phyloP scores from a whole-genome alignment of 306 rosid genomes.

The Pterocarpus santalinus region DNA sequence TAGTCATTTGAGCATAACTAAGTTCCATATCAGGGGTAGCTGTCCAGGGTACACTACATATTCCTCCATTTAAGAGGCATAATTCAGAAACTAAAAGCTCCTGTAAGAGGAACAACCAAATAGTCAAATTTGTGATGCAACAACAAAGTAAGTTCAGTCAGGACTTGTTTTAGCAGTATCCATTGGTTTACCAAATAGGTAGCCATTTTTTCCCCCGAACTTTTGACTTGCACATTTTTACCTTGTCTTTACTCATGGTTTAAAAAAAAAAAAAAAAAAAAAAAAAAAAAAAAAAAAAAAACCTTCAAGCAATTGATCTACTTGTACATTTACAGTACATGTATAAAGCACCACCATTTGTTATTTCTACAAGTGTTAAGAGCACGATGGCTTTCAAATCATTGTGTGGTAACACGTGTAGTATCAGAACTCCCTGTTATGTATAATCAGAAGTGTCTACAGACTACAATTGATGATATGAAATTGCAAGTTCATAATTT shows the following conservation, averaged over 20 bases:
- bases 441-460: slow-evolving; percentile 32
- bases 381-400: slow-evolving; percentile 36
- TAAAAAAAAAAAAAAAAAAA: too few relatives aligned
- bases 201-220: background rate
- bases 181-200: background rate
- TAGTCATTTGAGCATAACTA: slow-evolving; percentile 69
- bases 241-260: slow-evolving; percentile 31
- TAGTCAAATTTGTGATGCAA: slow-evolving; percentile 35
- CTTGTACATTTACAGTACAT: slow-evolving; percentile 33
- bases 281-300: background rate
- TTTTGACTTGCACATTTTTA: slow-evolving; percentile 5
- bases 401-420: slow-evolving; percentile 3
- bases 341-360: slow-evolving; percentile 23
- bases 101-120: slow-evolving; percentile 56
- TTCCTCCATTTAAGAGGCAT: slow-evolving; percentile 67
- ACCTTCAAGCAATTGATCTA: slow-evolving; percentile 25
- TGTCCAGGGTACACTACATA: slow-evolving; percentile 74
- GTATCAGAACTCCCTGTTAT: slow-evolving; percentile 15
- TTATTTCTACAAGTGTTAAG: slow-evolving; percentile 23
- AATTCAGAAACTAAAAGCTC: slow-evolving; percentile 82
- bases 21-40: slow-evolving; percentile 89
- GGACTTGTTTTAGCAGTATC: slow-evolving; percentile 40
- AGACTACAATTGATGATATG: background rate
- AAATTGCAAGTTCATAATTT: slow-evolving; percentile 28
- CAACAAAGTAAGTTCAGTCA: slow-evolving; percentile 29